Conservation (phyloP, 352 stramenopile species). For the Phytophthora sp. region DNA sequence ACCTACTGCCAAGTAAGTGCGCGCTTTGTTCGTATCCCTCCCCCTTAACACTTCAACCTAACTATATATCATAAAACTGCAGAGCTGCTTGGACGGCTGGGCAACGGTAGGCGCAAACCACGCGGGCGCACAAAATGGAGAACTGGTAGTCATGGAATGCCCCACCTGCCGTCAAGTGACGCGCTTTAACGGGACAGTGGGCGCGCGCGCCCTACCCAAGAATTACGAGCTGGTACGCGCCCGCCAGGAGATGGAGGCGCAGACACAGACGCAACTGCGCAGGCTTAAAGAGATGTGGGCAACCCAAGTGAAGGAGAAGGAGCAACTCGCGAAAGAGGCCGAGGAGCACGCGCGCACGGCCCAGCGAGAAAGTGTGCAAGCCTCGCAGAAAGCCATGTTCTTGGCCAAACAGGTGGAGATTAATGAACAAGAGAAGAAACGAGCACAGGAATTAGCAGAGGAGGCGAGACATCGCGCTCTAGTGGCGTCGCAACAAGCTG, state of each 20-base stretch:
- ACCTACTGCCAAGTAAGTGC: conserved; percentile 80
- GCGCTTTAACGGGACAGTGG: conserved; percentile 44
- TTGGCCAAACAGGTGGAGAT: conserved; percentile 82
- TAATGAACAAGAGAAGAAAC: conserved; percentile 83
- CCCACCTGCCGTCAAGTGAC: conserved; percentile 75
- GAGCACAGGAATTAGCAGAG: conserved; percentile 70
- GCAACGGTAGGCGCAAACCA: conserved; percentile 41
- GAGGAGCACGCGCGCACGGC: conserved; percentile 74
- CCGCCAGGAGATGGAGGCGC: conserved; percentile 81
- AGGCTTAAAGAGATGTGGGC: conserved; percentile 60
- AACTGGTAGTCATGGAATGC: conserved; percentile 60
- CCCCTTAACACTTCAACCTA: conserved; percentile 6
- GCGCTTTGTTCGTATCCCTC: neutral
- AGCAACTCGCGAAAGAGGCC: conserved; percentile 68
- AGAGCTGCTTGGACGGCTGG: conserved; percentile 77
- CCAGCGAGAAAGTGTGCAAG: conserved; percentile 77
- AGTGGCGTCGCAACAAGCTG: conserved; percentile 68
- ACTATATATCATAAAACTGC: conserved; percentile 7
- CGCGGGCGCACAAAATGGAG: conserved; percentile 21
- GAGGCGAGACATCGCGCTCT: conserved; percentile 67
- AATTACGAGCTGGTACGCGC: conserved; percentile 87
- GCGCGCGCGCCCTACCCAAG: conserved; percentile 73
- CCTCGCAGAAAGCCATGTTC: conserved; percentile 66
- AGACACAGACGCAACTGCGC: conserved; percentile 63
- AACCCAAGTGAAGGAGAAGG: conserved; percentile 76